Conservation (phyloP, 495 filamentous ascomycete species). For the Penicillium riverlandense region DNA sequence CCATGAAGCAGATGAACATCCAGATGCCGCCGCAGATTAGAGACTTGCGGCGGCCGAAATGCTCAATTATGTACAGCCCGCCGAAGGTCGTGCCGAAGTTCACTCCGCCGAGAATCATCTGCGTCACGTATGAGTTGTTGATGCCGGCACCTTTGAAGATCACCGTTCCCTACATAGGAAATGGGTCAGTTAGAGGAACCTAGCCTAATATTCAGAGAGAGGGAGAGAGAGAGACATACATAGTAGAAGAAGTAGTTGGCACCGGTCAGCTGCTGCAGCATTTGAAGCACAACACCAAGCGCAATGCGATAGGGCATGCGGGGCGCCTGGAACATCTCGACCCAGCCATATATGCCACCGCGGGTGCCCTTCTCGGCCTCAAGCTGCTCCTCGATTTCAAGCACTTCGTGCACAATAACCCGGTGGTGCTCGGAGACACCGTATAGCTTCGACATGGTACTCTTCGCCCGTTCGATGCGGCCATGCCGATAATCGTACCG, state of each 20-base stretch:
- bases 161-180: slow-evolving; percentile 47
- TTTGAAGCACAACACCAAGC: slow-evolving; percentile 59
- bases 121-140: slow-evolving; percentile 57
- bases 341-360: slow-evolving; percentile 24
- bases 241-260: slow-evolving; percentile 68
- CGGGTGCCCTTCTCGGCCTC: slow-evolving; percentile 40
- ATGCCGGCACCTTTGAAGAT: slow-evolving; percentile 65
- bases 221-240: slow-evolving; percentile 23
- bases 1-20: slow-evolving; percentile 64
- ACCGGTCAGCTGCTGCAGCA: slow-evolving; percentile 30
- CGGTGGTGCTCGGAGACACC: slow-evolving; percentile 55
- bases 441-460: slow-evolving; percentile 60
- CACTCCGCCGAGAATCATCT: slow-evolving; percentile 65
- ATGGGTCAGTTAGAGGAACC: slow-evolving; percentile 26
- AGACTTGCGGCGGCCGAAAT: slow-evolving; percentile 57
- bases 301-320: slow-evolving; percentile 63
- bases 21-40: slow-evolving; percentile 59
- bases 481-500: slow-evolving; percentile 59
- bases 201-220: too few species aligned
- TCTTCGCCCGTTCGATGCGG: slow-evolving; percentile 50
- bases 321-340: slow-evolving; percentile 54
- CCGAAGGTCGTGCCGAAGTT: slow-evolving; percentile 66
- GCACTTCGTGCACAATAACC: slow-evolving; percentile 59
- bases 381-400: slow-evolving; percentile 51
- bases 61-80: slow-evolving; percentile 62